Evolutionary conservation across 1,139 yeast species (phyloP).

Genomic region (Saccharomycopsis crataegensis): DNA sequence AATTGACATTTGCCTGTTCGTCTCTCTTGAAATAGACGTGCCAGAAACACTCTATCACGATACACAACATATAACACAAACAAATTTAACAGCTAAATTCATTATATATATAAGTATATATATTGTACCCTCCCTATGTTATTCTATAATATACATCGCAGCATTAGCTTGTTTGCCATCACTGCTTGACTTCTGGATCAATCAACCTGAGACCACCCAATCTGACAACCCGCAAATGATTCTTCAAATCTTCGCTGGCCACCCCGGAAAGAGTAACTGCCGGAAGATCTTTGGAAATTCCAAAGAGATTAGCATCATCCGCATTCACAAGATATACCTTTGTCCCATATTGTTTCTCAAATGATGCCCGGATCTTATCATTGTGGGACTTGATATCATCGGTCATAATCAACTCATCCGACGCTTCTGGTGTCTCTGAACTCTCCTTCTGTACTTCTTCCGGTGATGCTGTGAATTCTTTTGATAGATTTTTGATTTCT

Average conservation of each 20-base stretch:
- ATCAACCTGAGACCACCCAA: conserved; percentile 2
- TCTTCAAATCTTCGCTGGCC: not conserved
- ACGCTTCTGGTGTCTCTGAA: not conserved
- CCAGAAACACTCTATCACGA: too few relatives aligned
- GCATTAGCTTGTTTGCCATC: too few relatives aligned
- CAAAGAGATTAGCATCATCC: not conserved
- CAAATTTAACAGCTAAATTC: too few relatives aligned
- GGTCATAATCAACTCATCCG: conserved; percentile 3
- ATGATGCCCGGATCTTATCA: conserved; percentile 6
- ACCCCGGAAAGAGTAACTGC: not conserved
- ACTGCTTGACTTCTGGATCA: too few relatives aligned
- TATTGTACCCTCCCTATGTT: too few relatives aligned
- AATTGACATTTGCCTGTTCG: too few relatives aligned
- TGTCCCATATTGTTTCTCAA: not conserved
- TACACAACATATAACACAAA: too few relatives aligned
- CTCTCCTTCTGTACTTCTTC: not conserved
- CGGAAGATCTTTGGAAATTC: not conserved
- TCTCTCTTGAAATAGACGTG: too few relatives aligned
- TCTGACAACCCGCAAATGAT: conserved; percentile 15
- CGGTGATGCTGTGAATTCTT: conserved; percentile 7
- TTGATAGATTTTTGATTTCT: conserved; percentile 9
- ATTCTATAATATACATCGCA: too few relatives aligned
- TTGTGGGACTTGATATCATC: conserved; percentile 9
- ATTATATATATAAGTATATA: too few relatives aligned
- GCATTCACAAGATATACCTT: not conserved